Evolutionary conservation across 306 rosid species (phyloP), one percentile per base, ranked within the genome.

Genomic region (Cucurbita ficifolia): DNA sequence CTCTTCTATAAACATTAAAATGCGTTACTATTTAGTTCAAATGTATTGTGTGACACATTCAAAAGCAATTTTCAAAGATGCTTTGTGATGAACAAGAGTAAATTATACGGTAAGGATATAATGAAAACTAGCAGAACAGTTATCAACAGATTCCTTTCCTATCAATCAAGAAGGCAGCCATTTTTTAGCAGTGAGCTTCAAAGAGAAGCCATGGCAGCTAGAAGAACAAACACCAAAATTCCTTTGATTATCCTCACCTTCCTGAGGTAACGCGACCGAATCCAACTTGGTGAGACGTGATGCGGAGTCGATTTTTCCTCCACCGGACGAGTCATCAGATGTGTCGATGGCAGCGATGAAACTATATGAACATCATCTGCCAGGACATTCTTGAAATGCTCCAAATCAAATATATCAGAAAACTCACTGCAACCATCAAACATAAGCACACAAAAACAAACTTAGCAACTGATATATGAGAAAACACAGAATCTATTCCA

Each of bases 341-440:
- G 99, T 0, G 97, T 89, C 4, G 99, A 94, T 54, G 99, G 99
- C 81, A 94, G 80, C 21, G 97, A 88, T 4, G 96, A 88, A 73
- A 94, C 96, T 63, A 94, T 81, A 39, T 87, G 80, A 40, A 91
- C 97, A 76, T 94, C 99, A 63, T 88, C 46, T 3, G 87, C 87
- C 70, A 94, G 88, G 33, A 84, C 96, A 18, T 72, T 88, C 86
- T 89, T 94, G 84, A 94, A 94, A 78, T 94, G 92, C 73, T 94
- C 90, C 85, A 94, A 75, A 80, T 94, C 97, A 83, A 94, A 94
- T 81, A 94, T 89, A 79, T 94, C 99, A 79, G 89, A 87, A 72
- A 94, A 94, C 62, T 94, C 99, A 86, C 99, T 94, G 83, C 90
- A 85, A 53, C 33, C 72, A 84, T 68, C 63, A 38, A 74, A 74